Evolutionary conservation across 2,329 filamentous ascomycete genomes (phyloP).

Genomic region (Fusarium praegraminearum): DNA sequence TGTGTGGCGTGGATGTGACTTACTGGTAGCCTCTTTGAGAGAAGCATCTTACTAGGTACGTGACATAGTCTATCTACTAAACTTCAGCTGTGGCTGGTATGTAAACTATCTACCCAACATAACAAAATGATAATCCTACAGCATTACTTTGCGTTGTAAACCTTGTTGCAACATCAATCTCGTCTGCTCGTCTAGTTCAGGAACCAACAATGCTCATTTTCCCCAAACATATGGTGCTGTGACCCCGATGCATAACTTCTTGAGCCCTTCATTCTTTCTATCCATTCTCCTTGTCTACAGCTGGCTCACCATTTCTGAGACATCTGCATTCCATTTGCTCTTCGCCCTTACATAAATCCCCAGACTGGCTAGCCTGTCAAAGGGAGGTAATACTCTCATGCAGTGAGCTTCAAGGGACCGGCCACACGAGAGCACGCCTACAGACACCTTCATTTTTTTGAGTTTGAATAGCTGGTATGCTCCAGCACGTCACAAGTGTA

Average conservation of each 20-base stretch:
- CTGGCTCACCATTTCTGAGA: neutral
- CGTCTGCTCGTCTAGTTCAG: neutral
- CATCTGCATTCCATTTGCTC: conserved; percentile 7
- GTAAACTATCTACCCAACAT: neutral
- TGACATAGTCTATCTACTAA: neutral
- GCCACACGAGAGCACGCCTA: neutral
- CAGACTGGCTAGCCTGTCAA: neutral
- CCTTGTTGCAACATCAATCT: neutral
- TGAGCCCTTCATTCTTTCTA: neutral
- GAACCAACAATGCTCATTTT: neutral
- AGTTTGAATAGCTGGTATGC: neutral
- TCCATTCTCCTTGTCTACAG: neutral
- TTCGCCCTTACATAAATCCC: neutral
- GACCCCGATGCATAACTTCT: neutral
- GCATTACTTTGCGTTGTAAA: neutral
- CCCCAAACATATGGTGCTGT: neutral
- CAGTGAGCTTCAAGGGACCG: neutral
- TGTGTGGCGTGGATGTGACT: neutral
- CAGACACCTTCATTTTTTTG: neutral
- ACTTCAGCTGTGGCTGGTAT: neutral
- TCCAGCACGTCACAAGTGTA: neutral
- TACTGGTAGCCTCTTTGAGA: neutral
- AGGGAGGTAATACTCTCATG: neutral
- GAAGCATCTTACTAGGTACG: neutral
- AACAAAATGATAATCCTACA: neutral